Evolutionary conservation across 306 rosid genomes (phyloP), one percentile per base, ranked within the genome.

Genomic region (Cucurbita maxima): DNA sequence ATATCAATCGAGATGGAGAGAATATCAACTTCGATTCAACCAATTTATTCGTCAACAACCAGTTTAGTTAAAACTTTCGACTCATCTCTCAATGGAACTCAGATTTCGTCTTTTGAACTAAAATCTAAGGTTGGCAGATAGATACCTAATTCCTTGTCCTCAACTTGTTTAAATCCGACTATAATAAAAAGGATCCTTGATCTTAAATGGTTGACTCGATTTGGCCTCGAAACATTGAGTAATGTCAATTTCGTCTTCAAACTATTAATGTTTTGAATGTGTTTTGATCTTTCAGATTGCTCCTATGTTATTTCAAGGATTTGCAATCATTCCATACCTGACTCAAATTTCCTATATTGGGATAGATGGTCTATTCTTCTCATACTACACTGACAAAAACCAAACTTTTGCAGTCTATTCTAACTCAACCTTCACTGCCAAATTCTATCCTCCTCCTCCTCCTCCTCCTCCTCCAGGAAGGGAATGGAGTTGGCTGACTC

Each of bases 321-420:
- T 77, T 63, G 71, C 76, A 78, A 79, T 78, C 7, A 54, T 85
- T 74, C 89, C 89, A 44, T 51, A 79, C 74, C n/a, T 85, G 38
- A 51, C 83, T 14, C 78, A 83, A 78, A 80, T 87, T 64, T 83
- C 89, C 12, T 87, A 85, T 72, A 85, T 80, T 15, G 83, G 82
- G 22, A 55, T 25, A 51, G 85, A 85, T 36, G 92, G 87, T 56
- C 67, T 76, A 1, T 80, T 85, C 82, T 83, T 83, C 82, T 83
- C 85, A 37, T 85, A 81, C 75, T 79, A 79, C 61, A 76, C 44
- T 18, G 75, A 80, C 5, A 48, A 62, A 8, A 58, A 76, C 70
- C 84, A 81, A 76, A 58, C 61, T 59, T 38, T 85, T n/a, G 86
- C 86, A 43, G 8, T 83, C 64, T 87, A 77, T 84, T 71, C 86